Percentiles rank a stretch among this genome's conserved stretches.
Conservation (phyloP, 2,329 filamentous ascomycete species). For the Stachybotrys elegans region DNA sequence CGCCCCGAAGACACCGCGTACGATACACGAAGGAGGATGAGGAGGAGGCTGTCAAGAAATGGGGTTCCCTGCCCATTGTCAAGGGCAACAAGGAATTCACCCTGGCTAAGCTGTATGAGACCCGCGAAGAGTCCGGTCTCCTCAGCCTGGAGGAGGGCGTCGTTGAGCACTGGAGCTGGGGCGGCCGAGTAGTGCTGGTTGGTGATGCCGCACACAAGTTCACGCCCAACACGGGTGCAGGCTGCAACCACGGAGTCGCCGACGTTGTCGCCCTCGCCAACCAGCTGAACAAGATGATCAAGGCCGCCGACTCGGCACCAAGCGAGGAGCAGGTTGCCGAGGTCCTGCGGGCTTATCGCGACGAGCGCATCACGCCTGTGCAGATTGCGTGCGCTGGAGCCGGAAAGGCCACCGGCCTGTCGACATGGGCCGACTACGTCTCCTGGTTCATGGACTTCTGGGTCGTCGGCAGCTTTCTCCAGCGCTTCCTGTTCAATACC, state of each 20-base stretch:
- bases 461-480: no score
- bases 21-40: slow-evolving; percentile 14
- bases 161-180: slow-evolving; percentile 27
- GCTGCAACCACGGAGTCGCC: slow-evolving; percentile 29
- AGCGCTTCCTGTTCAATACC: no score
- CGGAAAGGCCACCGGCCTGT: neutral
- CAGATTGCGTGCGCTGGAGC: neutral
- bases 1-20: slow-evolving; percentile 9
- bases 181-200: slow-evolving; percentile 26
- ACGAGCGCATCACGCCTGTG: neutral
- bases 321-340: neutral
- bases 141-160: slow-evolving; percentile 32
- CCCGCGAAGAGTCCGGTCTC: slow-evolving; percentile 20
- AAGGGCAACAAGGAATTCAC: slow-evolving; percentile 15
- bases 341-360: neutral
- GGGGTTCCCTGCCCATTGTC: slow-evolving; percentile 13
- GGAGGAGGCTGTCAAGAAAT: slow-evolving; percentile 9
- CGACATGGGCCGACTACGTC: neutral
- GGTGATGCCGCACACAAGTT: slow-evolving; percentile 34
- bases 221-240: slow-evolving; percentile 28
- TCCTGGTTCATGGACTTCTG: neutral
- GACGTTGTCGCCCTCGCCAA: slow-evolving; percentile 25
- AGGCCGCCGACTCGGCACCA: neutral
- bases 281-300: slow-evolving; percentile 9
- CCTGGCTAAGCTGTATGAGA: slow-evolving; percentile 23